phyloP scores from a whole-genome alignment of 345 rosid genomes.

The Citrus australasica region DNA sequence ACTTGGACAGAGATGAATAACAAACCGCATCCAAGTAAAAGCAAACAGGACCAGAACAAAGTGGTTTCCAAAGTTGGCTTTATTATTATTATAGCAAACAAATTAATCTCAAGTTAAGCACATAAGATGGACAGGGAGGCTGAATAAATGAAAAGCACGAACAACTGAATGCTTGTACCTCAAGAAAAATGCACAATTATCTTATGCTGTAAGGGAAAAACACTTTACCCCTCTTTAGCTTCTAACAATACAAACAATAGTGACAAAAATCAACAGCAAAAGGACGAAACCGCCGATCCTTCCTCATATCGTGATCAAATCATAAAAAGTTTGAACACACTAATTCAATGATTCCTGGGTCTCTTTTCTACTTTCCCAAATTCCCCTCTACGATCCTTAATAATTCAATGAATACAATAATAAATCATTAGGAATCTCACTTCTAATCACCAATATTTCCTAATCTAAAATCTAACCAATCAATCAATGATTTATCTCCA shows the following conservation, averaged over 20 bases:
- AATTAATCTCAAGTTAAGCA: background rate
- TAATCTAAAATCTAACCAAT: slow-evolving; percentile 18
- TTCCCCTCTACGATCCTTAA: slow-evolving; percentile 10
- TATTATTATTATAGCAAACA: slow-evolving; percentile 1
- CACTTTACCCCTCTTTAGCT: slow-evolving; percentile 7
- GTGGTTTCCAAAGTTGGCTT: background rate
- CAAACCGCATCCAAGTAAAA: background rate
- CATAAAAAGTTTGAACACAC: slow-evolving; percentile 25
- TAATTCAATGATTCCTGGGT: slow-evolving; percentile 16
- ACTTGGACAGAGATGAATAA: background rate
- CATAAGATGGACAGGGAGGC: slow-evolving; percentile 4
- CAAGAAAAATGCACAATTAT: slow-evolving; percentile 19
- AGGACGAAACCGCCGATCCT: slow-evolving; percentile 15
- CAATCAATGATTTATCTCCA: background rate
- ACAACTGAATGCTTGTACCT: slow-evolving; percentile 19
- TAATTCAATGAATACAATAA: slow-evolving; percentile 20
- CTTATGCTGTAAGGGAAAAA: background rate
- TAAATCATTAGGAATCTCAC: slow-evolving; percentile 27
- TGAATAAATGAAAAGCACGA: background rate
- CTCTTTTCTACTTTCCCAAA: background rate
- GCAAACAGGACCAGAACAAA: background rate
- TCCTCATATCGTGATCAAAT: slow-evolving; percentile 16
- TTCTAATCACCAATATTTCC: slow-evolving; percentile 22
- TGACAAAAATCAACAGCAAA: background rate
- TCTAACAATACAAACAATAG: slow-evolving; percentile 16